Percentiles rank a stretch among this genome's conserved stretches.
phyloP scores from a whole-genome alignment of 495 filamentous ascomycete genomes.

The Glarea lozoyensis region DNA sequence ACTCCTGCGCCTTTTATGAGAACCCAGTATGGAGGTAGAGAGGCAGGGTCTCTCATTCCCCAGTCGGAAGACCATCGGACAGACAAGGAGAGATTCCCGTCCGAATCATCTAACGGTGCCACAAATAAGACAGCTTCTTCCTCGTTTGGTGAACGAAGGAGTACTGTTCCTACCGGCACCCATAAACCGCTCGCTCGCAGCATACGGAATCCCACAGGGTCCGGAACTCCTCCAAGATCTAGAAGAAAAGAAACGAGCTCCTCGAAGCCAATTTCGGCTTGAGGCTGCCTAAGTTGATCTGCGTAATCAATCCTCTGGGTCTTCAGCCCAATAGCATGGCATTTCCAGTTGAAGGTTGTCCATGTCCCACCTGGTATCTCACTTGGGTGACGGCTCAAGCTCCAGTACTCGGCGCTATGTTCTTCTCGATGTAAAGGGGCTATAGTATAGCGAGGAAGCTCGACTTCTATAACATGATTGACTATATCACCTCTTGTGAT shows the following conservation, averaged over 20 bases:
- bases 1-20: conserved; percentile 14
- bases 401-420: conserved; percentile 45
- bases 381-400: conserved; percentile 33
- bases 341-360: conserved; percentile 57
- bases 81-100: conserved; percentile 50
- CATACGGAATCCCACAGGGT: conserved; percentile 47
- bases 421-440: conserved; percentile 47
- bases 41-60: conserved; percentile 42
- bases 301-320: conserved; percentile 54
- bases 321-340: conserved; percentile 47
- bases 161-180: conserved; percentile 50
- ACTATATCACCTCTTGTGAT: conserved; percentile 53
- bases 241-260: conserved; percentile 51
- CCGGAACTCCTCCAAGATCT: conserved; percentile 53
- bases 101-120: conserved; percentile 48
- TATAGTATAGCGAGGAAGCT: conserved; percentile 54
- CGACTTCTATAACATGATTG: conserved; percentile 56
- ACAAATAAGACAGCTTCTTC: conserved; percentile 44
- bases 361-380: conserved; percentile 50
- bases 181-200: conserved; percentile 50
- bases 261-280: conserved; percentile 57
- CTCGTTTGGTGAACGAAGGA: conserved; percentile 46
- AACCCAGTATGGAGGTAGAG: conserved; percentile 53
- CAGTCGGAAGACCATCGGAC: conserved; percentile 46
- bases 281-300: conserved; percentile 54